Conservation (phyloP, 2,329 filamentous ascomycete species). For the Aureobasidium vineae region DNA sequence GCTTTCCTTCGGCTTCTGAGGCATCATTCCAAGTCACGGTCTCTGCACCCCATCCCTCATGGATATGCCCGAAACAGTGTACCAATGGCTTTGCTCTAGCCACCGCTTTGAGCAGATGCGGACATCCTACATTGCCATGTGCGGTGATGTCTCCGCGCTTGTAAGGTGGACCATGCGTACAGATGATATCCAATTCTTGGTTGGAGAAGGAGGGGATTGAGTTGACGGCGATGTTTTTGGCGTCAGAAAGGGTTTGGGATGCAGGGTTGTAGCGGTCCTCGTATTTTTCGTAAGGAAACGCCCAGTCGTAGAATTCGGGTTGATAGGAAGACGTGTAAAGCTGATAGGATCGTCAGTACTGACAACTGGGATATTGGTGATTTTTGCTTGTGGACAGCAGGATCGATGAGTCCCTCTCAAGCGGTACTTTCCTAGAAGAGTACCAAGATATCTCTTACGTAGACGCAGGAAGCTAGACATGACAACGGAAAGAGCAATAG, state of each 20-base stretch:
- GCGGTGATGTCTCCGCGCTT: slow-evolving; percentile 50
- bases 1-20: slow-evolving; percentile 36
- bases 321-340: slow-evolving; percentile 57
- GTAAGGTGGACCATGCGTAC: slow-evolving; percentile 61
- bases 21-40: slow-evolving; percentile 43
- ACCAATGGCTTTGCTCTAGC: slow-evolving; percentile 52
- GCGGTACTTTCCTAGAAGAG: too few species aligned
- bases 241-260: slow-evolving; percentile 33
- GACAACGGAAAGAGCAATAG: not conserved
- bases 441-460: not conserved
- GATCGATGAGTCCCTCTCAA: too few species aligned
- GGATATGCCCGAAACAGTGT: slow-evolving; percentile 65
- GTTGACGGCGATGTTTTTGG: slow-evolving; percentile 35
- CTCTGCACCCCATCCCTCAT: slow-evolving; percentile 53
- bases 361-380: too few species aligned
- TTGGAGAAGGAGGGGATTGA: slow-evolving; percentile 37
- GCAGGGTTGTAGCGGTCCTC: slow-evolving; percentile 54
- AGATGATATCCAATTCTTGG: slow-evolving; percentile 53
- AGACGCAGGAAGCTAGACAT: not conserved
- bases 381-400: too few species aligned
- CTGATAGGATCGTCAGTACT: not conserved
- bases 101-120: slow-evolving; percentile 53
- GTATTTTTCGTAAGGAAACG: slow-evolving; percentile 53
- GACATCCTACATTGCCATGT: slow-evolving; percentile 52
- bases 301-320: slow-evolving; percentile 57